Evolutionary conservation across 345 rosid genomes (phyloP).

Genomic region (Eucalyptus microcorys): DNA sequence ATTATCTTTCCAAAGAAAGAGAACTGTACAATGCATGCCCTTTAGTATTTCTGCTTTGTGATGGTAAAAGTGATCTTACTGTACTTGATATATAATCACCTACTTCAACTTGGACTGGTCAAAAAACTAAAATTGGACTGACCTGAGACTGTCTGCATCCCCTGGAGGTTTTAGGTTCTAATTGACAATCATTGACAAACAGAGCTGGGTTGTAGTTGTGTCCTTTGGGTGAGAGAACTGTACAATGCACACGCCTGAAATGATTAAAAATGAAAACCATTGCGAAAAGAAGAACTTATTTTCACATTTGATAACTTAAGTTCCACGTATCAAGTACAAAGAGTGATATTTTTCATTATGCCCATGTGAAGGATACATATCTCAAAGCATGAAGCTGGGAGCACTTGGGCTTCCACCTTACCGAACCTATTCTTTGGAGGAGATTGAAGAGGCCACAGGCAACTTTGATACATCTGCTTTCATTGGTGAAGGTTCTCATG

Average conservation of each 20-base stretch:
- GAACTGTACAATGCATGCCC: background rate
- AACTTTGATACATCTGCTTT: conserved; percentile 81
- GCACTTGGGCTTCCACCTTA: conserved; percentile 82
- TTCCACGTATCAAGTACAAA: background rate
- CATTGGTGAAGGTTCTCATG: conserved; percentile 93
- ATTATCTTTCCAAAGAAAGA: background rate
- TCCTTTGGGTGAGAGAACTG: background rate
- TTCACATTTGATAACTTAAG: background rate
- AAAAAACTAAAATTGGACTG: background rate
- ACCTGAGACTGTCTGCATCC: background rate
- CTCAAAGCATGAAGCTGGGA: conserved; percentile 87
- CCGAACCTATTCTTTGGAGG: conserved; percentile 76
- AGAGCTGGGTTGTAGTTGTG: background rate
- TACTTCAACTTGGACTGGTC: background rate
- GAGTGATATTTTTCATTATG: background rate
- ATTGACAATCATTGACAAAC: background rate
- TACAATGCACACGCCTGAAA: background rate
- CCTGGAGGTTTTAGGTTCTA: background rate
- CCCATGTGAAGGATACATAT: conserved; percentile 56
- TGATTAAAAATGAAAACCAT: background rate
- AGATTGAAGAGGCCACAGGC: conserved; percentile 74
- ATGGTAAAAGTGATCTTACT: background rate
- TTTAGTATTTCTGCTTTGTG: background rate
- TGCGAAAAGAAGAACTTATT: background rate
- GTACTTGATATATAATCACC: background rate